Percentiles rank a stretch among this genome's conserved stretches.
Evolutionary conservation across 164 flowering plant species (phyloP).

Genomic region (Vitis rupestris): DNA sequence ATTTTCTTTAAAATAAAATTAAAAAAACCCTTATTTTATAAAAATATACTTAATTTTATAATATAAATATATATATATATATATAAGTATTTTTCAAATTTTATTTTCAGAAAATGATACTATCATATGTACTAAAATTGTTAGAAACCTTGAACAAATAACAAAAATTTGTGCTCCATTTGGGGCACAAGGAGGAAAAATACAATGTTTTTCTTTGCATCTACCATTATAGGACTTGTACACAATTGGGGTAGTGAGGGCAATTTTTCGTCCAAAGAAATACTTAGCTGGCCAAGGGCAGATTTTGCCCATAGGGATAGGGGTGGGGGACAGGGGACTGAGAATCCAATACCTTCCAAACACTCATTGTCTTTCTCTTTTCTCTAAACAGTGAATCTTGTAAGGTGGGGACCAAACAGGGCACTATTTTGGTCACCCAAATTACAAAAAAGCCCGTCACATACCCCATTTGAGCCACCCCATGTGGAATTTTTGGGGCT

Average conservation of each 20-base stretch:
- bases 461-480: not conserved
- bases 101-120: no score
- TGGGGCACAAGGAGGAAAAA: no score
- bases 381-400: constrained; percentile 16
- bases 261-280: constrained; percentile 6
- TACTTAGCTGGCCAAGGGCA: not conserved
- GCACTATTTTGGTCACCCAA: not conserved
- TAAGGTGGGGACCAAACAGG: constrained; percentile 28
- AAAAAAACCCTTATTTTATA: no score
- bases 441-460: not conserved
- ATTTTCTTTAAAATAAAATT: no score
- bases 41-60: no score
- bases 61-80: no score
- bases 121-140: no score
- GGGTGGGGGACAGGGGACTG: constrained; percentile 28
- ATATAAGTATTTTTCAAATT: no score
- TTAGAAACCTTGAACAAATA: no score
- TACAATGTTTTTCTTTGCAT: no score
- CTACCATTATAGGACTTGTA: no score
- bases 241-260: constrained; percentile 4
- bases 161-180: no score
- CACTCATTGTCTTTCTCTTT: constrained; percentile 19
- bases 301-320: constrained; percentile 12
- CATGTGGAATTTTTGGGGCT: not conserved
- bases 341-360: constrained; percentile 34